These are phyloP conservation scores for Phytophthora palmivora DNA, from an alignment of 352 stramenopile species.

Conservation along the genomic window DNA sequence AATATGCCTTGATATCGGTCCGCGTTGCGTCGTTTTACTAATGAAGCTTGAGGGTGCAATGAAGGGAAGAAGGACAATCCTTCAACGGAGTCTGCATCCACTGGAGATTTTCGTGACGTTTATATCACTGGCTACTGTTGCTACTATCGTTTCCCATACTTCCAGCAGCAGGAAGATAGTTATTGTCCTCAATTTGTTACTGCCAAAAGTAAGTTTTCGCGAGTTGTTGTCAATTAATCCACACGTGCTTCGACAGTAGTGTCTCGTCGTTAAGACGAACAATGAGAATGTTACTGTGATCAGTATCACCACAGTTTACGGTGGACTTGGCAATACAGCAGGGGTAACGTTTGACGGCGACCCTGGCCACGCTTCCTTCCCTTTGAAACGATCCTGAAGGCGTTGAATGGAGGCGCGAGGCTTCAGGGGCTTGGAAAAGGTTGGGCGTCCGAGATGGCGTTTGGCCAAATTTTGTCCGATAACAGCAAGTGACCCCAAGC, in stretches of 20 bases:
- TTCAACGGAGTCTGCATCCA: too few relatives aligned
- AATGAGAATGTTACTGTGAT: not conserved
- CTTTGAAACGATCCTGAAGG: constrained; percentile 70
- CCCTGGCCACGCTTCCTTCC: constrained; percentile 64
- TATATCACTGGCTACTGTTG: too few relatives aligned
- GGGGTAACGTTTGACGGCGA: constrained; percentile 42
- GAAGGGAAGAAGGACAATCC: too few relatives aligned
- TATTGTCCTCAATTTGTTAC: too few relatives aligned
- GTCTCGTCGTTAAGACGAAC: not conserved
- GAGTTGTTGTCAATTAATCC: too few relatives aligned
- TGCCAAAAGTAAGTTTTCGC: too few relatives aligned
- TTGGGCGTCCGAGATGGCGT: constrained; percentile 58
- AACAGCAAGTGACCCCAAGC: constrained; percentile 64
- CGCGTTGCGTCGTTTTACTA: not conserved
- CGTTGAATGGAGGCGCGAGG: constrained; percentile 73
- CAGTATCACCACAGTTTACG: constrained; percentile 12
- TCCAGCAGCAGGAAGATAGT: too few relatives aligned
- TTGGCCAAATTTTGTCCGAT: constrained; percentile 73
- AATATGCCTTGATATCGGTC: constrained; percentile 11
- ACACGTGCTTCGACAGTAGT: too few relatives aligned
- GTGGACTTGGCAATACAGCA: constrained; percentile 5
- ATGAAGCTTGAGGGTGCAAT: too few relatives aligned
- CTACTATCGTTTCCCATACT: too few relatives aligned
- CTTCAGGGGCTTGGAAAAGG: constrained; percentile 71
- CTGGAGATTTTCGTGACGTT: too few relatives aligned